Base-by-base conservation (phyloP, 306 rosid genomes). In the Acacia melanoxylon region DNA sequence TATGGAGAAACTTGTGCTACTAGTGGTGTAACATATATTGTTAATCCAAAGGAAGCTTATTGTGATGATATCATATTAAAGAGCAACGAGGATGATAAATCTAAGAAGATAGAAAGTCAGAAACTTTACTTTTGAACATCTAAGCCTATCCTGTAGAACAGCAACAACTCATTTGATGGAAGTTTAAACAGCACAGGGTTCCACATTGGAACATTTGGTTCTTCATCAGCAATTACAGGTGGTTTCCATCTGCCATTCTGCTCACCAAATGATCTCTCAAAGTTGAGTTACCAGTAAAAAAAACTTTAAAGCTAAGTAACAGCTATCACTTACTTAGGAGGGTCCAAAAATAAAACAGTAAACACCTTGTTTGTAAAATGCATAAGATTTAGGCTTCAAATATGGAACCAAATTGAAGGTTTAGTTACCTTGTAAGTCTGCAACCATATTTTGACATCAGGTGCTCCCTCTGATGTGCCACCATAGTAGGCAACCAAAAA, bases 371-470 rank as follows among this genome's bases (percentile, higher is more conserved):
- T 58, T 33, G 79, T 45, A 25, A 62, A 78, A 71, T 45, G 4
- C 52, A 58, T 1, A 4, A 12, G 37, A 62, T 22, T 68, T 59
- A 69, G 74, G 78, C 29, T 58, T 69, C 45, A 41, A 51, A 78
- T 83, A 77, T 40, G 78, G 76, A 61, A 68, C 33, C 33, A 75
- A 68, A 45, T 58, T 75, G 37, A 58, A 58, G 65, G 41, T 29
- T 63, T 13, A 12, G 9, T 48, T 86, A 91, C 98, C 97, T 91
- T 88, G 87, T 82, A 87, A 17, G 90, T 80, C 72, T 95, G 99
- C 87, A 93, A 75, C 97, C 98, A 95, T 83, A 95, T 95, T 89
- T 93, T 95, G 82, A 95, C 98, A 86, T 95, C 98, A 63, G 93
- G 89, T 19, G 95, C 97, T 22, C 98, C 93, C 87, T 93, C 98